Percentiles rank a stretch among this genome's conserved stretches.
phyloP scores from a whole-genome alignment of 2,329 filamentous ascomycete genomes.

The Sarocladium oryzae region DNA sequence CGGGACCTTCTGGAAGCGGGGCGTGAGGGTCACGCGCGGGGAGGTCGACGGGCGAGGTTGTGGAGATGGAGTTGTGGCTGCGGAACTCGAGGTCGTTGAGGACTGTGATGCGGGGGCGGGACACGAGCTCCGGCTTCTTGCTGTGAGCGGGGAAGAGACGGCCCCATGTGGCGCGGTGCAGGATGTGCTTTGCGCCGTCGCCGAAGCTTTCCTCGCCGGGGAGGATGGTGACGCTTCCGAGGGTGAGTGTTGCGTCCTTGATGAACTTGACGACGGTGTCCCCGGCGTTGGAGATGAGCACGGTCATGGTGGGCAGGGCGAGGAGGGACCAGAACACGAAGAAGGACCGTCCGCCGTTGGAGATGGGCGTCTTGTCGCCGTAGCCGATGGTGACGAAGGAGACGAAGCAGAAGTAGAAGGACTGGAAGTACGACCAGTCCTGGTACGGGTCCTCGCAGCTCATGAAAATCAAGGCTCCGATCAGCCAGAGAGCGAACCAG shows the following conservation, averaged over 20 bases:
- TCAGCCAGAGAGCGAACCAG: constrained; percentile 72
- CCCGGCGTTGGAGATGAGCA: constrained; percentile 76
- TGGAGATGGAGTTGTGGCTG: neutral
- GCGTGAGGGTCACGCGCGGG: constrained; percentile 28
- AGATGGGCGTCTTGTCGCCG: constrained; percentile 70
- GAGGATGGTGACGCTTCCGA: constrained; percentile 55
- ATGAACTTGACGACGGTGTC: constrained; percentile 70
- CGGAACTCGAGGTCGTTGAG: neutral
- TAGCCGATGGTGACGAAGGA: constrained; percentile 82
- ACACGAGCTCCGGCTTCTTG: constrained; percentile 8
- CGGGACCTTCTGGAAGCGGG: constrained; percentile 34
- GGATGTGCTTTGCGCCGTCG: constrained; percentile 37
- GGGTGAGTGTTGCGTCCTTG: constrained; percentile 45
- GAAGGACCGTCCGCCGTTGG: constrained; percentile 72
- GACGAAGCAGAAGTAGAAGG: constrained; percentile 81
- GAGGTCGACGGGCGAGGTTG: neutral
- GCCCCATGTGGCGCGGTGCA: constrained; percentile 37
- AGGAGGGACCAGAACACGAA: constrained; percentile 92
- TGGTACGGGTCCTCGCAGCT: constrained; percentile 46
- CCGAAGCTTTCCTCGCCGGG: constrained; percentile 47
- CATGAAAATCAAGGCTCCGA: constrained; percentile 70
- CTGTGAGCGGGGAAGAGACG: constrained; percentile 26
- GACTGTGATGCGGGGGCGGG: neutral
- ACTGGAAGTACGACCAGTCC: constrained; percentile 68
- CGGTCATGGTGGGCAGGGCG: constrained; percentile 80